Base-by-base conservation (phyloP, 306 rosid species). In the Medicago lupulina region DNA sequence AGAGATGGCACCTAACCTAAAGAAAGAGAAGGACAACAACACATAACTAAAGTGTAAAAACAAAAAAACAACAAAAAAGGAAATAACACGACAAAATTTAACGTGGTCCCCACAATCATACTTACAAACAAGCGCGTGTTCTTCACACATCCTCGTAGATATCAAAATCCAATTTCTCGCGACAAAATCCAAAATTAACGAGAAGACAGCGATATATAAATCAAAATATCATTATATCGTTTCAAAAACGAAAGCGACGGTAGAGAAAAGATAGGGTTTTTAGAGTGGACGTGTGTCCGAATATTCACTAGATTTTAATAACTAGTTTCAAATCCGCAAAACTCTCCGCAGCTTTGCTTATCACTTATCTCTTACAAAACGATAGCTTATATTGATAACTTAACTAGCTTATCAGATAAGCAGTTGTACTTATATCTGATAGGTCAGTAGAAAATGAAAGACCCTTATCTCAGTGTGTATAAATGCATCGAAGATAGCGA, bases 401-500 rank as follows among this genome's bases (percentile, higher is more conserved):
- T 0, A 0, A 0, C 0, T 0, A 0, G 0, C 80, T 66, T 87
- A 82, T 90, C 10, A 12, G 0, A 82, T 63, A 82, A 19, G 36
- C 0, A 0, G 0, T 0, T 0, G 1, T 0, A 50, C 80, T 79
- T 86, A 86, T 91, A 59, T 70, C 88, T 83, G 92, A 88, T 83
- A 70, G 83, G 92, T 80, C 87, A 74, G 91, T 91, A 78, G 85
- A 85, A 83, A 82, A 82, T 66, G 87, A 76, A 80, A 85, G 86
- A 77, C 80, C 80, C 87, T 17, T 36, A 23, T 54, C 51, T 64
- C 58, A 82, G 86, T 79, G n/a, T 58, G 23, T 8, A 84, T 81
- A 86, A 41, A 77, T 71, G 97, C 96, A 87, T 93, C 90, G 90
- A 85, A 91, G 89, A 87, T 82, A 83, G 96, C 92, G 93, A 88